Conservation (phyloP, 2,329 filamentous ascomycete species). For the Cercospora brassicicola region DNA sequence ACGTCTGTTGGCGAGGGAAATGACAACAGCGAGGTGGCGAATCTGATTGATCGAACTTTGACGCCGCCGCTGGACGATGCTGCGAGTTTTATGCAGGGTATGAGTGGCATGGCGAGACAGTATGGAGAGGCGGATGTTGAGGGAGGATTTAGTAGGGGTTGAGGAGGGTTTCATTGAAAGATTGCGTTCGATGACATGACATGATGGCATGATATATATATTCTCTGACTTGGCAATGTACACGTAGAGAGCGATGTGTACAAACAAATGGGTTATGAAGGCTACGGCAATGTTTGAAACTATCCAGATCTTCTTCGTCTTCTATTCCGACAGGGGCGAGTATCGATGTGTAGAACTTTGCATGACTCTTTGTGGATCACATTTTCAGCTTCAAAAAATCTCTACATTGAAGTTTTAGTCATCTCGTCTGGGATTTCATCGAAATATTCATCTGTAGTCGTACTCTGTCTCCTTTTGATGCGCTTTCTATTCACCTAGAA, state of each 20-base stretch:
- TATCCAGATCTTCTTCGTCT: neutral
- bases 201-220: neutral
- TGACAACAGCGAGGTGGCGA: neutral
- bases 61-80: slow-evolving; percentile 8
- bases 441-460: neutral
- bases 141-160: slow-evolving; percentile 9
- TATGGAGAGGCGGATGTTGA: slow-evolving; percentile 11
- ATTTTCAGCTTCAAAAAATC: neutral
- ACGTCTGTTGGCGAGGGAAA: neutral
- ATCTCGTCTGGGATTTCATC: neutral
- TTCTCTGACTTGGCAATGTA: neutral
- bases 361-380: neutral
- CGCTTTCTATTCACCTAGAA: neutral
- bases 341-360: neutral
- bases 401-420: neutral
- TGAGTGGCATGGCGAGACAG: slow-evolving; percentile 5
- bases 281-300: neutral
- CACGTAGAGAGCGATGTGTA: neutral
- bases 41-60: slow-evolving; percentile 5
- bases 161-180: neutral
- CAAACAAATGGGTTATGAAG: neutral
- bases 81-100: slow-evolving; percentile 12
- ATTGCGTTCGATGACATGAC: neutral
- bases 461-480: neutral
- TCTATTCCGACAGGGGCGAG: neutral